A percentile compares a stretch with the other conserved stretches of the same genome.
Evolutionary conservation across 495 filamentous ascomycete species (phyloP).

Genomic region (Trichoderma asperelloides): DNA sequence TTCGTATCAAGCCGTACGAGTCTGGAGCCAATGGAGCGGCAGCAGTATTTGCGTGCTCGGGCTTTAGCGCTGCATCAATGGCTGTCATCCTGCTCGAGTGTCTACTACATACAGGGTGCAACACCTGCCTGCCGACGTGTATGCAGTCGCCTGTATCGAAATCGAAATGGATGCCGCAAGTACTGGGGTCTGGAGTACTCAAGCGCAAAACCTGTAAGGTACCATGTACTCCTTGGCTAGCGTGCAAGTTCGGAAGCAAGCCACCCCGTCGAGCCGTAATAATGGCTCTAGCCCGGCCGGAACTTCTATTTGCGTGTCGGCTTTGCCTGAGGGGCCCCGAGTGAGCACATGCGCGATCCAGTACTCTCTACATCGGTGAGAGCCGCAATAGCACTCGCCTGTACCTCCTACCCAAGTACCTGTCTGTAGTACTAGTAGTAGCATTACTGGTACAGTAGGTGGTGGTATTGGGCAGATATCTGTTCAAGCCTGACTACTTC

Average conservation of each 20-base stretch:
- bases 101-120: too few relatives aligned
- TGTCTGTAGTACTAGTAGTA: too few relatives aligned
- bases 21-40: neutral
- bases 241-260: neutral
- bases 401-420: too few relatives aligned
- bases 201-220: neutral
- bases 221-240: neutral
- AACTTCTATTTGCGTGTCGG: too few relatives aligned
- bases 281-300: too few relatives aligned
- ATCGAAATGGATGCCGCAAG: neutral
- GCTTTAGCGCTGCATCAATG: neutral
- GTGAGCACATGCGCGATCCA: too few relatives aligned
- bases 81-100: neutral
- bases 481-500: too few relatives aligned
- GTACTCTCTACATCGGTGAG: neutral
- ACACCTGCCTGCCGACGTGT: neutral
- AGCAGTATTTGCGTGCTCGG: neutral
- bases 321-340: neutral
- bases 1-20: neutral
- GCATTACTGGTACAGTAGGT: too few relatives aligned
- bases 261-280: neutral
- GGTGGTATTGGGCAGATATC: too few relatives aligned
- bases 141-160: neutral
- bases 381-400: neutral
- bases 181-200: neutral